A percentile compares a stretch with the other conserved stretches of the same genome.
Conservation (phyloP, 2,329 filamentous ascomycete species). For the Stagonosporopsis cucurbitacearum region DNA sequence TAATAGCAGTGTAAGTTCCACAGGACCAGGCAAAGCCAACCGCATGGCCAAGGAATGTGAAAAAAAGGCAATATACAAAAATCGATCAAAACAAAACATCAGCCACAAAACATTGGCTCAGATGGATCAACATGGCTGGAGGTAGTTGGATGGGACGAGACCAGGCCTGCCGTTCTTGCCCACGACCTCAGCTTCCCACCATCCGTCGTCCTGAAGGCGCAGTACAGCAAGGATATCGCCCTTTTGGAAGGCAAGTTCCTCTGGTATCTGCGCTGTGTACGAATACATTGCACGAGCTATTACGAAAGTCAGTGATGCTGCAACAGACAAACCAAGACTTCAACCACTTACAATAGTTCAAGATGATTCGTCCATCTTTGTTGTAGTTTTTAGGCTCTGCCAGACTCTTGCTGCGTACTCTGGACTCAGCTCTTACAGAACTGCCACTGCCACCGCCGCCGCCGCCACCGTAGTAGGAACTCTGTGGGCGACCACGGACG, state of each 20-base stretch:
- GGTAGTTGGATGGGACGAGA: conserved; percentile 71
- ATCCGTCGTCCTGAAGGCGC: conserved; percentile 93
- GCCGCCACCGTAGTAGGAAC: conserved; percentile 51
- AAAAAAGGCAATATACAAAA: conserved; percentile 1
- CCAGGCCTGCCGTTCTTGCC: conserved; percentile 63
- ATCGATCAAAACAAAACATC: background rate
- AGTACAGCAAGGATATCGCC: conserved; percentile 89
- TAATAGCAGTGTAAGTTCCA: conserved; percentile 5
- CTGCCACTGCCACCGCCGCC: conserved; percentile 32
- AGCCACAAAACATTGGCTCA: background rate
- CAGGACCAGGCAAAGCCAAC: background rate
- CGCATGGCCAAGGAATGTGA: conserved; percentile 4
- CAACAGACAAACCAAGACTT: background rate
- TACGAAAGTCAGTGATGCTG: conserved; percentile 8
- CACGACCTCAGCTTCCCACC: conserved; percentile 98
- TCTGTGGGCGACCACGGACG: conserved; percentile 48
- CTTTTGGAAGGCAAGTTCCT: conserved; percentile 91
- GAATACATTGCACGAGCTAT: conserved; percentile 91
- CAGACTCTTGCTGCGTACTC: conserved; percentile 78
- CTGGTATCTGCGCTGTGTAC: conserved; percentile 92
- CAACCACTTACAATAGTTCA: conserved; percentile 85
- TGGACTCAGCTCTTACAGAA: conserved; percentile 49
- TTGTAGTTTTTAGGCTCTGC: conserved; percentile 87
- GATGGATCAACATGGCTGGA: conserved; percentile 60
- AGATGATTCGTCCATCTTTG: conserved; percentile 81